Evolutionary conservation across 345 rosid genomes (phyloP).

Genomic region (Brassica juncea): DNA sequence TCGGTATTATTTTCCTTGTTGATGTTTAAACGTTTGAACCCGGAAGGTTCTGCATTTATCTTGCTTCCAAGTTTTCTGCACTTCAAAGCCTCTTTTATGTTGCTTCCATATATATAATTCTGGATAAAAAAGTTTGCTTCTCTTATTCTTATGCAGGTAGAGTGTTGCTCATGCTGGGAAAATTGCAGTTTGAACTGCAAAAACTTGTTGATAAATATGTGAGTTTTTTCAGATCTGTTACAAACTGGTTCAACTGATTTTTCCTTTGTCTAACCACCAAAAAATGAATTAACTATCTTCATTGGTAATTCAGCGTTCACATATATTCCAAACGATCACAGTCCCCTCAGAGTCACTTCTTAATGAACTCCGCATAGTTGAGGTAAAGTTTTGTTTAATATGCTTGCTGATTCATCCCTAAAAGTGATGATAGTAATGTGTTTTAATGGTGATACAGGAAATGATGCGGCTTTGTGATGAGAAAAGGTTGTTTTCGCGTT

Average conservation of each 20-base stretch:
- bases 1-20: neutral
- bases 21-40: neutral
- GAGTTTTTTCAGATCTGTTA: slow-evolving; percentile 41
- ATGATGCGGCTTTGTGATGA: slow-evolving; percentile 95
- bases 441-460: slow-evolving; percentile 63
- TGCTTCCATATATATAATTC: neutral
- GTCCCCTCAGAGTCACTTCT: slow-evolving; percentile 92
- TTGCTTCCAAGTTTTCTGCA: slow-evolving; percentile 2
- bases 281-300: neutral
- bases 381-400: slow-evolving; percentile 50
- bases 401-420: neutral
- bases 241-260: slow-evolving; percentile 5
- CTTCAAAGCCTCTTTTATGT: neutral
- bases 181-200: slow-evolving; percentile 81
- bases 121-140: neutral
- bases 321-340: slow-evolving; percentile 80
- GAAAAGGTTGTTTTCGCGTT: slow-evolving; percentile 64
- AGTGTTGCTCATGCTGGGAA: slow-evolving; percentile 84
- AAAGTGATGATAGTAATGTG: slow-evolving; percentile 8
- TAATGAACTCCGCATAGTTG: slow-evolving; percentile 92
- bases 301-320: slow-evolving; percentile 70
- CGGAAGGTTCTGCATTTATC: neutral
- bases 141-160: slow-evolving; percentile 56
- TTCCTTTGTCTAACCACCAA: slow-evolving; percentile 14
- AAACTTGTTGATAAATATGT: slow-evolving; percentile 88